Percentiles rank a stretch among this genome's conserved stretches.
These are phyloP conservation scores for Buxus sempervirens DNA, from an alignment of 164 flowering plant genomes.

Conservation along the genomic window DNA sequence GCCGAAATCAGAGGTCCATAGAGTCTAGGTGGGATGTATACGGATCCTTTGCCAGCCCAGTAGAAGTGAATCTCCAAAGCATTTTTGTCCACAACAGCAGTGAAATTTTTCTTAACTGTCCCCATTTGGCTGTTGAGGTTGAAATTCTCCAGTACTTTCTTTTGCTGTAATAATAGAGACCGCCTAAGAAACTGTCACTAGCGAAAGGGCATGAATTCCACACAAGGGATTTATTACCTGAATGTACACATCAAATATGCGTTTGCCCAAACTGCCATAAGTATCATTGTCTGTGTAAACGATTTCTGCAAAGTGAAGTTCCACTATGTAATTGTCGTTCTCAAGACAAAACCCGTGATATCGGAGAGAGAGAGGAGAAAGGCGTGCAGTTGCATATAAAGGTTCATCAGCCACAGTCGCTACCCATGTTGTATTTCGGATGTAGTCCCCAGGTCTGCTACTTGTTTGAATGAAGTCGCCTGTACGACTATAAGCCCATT, in stretches of 20 bases:
- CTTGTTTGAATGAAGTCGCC: slow-evolving; percentile 6
- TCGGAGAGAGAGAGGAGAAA: slow-evolving; percentile 16
- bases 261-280: background rate
- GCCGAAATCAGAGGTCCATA: too few species aligned
- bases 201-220: too few species aligned
- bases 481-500: slow-evolving; percentile 22
- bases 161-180: too few species aligned
- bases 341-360: slow-evolving; percentile 20
- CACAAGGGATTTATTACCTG: background rate
- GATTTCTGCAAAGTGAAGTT: slow-evolving; percentile 16
- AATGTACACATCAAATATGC: slow-evolving; percentile 14
- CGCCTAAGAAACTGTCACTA: too few species aligned
- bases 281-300: background rate
- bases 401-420: background rate
- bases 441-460: background rate
- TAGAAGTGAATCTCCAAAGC: too few species aligned
- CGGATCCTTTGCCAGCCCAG: too few species aligned
- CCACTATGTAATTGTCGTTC: slow-evolving; percentile 16
- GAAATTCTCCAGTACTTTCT: slow-evolving; percentile 3
- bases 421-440: background rate
- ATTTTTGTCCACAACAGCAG: too few species aligned
- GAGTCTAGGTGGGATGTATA: too few species aligned
- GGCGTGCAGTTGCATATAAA: slow-evolving; percentile 13
- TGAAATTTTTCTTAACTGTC: too few species aligned
- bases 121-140: too few species aligned